A percentile compares a stretch with the other conserved stretches of the same genome.
Evolutionary conservation across 805 yeast species (phyloP).

Genomic region (Yarrowia sp.): DNA sequence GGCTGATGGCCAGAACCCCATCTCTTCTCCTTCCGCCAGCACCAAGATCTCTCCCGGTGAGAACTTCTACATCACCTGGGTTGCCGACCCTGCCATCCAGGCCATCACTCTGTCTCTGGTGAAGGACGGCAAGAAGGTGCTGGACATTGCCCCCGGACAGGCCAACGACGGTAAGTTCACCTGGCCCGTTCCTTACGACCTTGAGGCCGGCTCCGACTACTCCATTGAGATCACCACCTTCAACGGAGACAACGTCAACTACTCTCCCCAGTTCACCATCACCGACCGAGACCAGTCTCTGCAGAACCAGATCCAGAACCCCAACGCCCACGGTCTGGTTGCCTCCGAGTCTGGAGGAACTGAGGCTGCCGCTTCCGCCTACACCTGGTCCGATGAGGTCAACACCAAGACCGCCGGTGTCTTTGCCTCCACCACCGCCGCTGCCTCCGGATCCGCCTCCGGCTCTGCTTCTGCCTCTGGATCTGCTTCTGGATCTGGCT

Average conservation of each 20-base stretch:
- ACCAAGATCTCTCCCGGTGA: constrained; percentile 38
- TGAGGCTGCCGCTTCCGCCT: constrained; percentile 28
- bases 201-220: constrained; percentile 31
- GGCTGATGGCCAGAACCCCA: constrained; percentile 38
- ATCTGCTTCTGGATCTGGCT: background rate
- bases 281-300: constrained; percentile 28
- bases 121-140: constrained; percentile 31
- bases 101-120: constrained; percentile 24
- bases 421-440: constrained; percentile 15
- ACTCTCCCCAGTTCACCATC: constrained; percentile 34
- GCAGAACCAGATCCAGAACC: constrained; percentile 39
- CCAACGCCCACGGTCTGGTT: constrained; percentile 40
- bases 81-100: constrained; percentile 36
- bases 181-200: constrained; percentile 37
- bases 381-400: constrained; percentile 31
- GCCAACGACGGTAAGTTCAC: constrained; percentile 37
- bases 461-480: constrained; percentile 4
- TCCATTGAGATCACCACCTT: constrained; percentile 37
- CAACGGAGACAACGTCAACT: constrained; percentile 38
- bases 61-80: constrained; percentile 39
- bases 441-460: constrained; percentile 15
- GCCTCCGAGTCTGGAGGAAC: constrained; percentile 38
- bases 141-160: constrained; percentile 29
- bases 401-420: constrained; percentile 28
- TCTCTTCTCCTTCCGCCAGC: constrained; percentile 23